Percentiles rank a stretch among this genome's conserved stretches.
These are phyloP conservation scores for Yamadazyma conglobata DNA, from an alignment of 1,139 yeast genomes.

Conservation along the genomic window DNA sequence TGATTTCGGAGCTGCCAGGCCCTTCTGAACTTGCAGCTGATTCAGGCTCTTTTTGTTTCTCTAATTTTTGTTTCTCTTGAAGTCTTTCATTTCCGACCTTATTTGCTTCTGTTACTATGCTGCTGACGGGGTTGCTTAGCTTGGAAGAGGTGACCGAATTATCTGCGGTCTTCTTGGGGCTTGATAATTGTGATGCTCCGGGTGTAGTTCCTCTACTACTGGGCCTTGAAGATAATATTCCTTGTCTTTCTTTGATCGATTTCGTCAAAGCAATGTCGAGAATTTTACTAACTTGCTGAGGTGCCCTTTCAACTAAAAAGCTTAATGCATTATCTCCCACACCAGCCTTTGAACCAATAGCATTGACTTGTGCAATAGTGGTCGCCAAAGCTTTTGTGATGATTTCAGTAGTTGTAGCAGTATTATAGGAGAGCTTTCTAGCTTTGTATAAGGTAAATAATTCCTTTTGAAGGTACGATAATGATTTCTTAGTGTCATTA, in stretches of 20 bases:
- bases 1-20: constrained; percentile 1
- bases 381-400: constrained; percentile 91
- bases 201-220: constrained; percentile 29
- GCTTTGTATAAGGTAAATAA: constrained; percentile 66
- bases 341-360: constrained; percentile 83
- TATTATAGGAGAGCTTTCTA: constrained; percentile 60
- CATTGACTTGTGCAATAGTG: constrained; percentile 85
- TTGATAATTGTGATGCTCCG: constrained; percentile 18
- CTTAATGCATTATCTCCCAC: constrained; percentile 77
- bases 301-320: constrained; percentile 80
- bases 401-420: constrained; percentile 72
- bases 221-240: constrained; percentile 19
- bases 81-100: constrained; percentile 4
- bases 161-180: constrained; percentile 11
- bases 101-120: constrained; percentile 12
- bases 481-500: constrained; percentile 59
- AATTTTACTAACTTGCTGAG: constrained; percentile 79
- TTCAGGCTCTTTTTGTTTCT: constrained; percentile 2
- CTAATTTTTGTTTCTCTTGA: constrained; percentile 1
- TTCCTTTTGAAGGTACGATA: constrained; percentile 69
- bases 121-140: constrained; percentile 6
- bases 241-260: constrained; percentile 60
- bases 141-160: constrained; percentile 1
- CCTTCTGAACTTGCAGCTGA: constrained; percentile 1
- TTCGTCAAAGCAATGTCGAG: constrained; percentile 81